phyloP scores from a whole-genome alignment of 2,329 filamentous ascomycete genomes.

The Drechslera avenae region DNA sequence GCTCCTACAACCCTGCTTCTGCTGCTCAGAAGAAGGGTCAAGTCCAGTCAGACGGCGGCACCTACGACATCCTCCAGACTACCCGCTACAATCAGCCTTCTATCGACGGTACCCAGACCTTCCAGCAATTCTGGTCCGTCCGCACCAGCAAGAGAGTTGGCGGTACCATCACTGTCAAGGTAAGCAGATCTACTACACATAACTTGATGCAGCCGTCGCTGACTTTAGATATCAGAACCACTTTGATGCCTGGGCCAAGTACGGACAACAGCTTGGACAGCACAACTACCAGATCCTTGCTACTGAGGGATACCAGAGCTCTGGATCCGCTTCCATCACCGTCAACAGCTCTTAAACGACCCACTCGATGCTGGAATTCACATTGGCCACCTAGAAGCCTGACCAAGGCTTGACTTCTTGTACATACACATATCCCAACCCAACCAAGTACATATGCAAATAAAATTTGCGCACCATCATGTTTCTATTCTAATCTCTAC shows the following conservation, averaged over 20 bases:
- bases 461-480: background rate
- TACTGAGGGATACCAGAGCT: slow-evolving; percentile 60
- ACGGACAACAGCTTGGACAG: slow-evolving; percentile 56
- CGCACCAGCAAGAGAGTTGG: slow-evolving; percentile 56
- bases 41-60: slow-evolving; percentile 58
- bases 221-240: slow-evolving; percentile 46
- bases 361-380: background rate
- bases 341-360: slow-evolving; percentile 33
- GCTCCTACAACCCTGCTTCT: slow-evolving; percentile 56
- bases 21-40: slow-evolving; percentile 57
- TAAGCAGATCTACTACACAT: slow-evolving; percentile 11
- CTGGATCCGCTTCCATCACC: slow-evolving; percentile 56
- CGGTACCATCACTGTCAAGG: slow-evolving; percentile 55
- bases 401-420: background rate
- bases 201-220: background rate
- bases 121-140: slow-evolving; percentile 62
- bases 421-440: slow-evolving; percentile 1
- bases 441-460: background rate
- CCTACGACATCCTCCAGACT: slow-evolving; percentile 59
- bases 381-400: background rate
- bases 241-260: slow-evolving; percentile 59
- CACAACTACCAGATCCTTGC: slow-evolving; percentile 62
- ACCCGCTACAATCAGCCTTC: slow-evolving; percentile 59
- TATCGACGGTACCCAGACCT: slow-evolving; percentile 61
- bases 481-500: background rate